These are phyloP conservation scores for Kitagawia praeruptora DNA, from an alignment of 129 eudicot genomes.

Conservation along the genomic window DNA sequence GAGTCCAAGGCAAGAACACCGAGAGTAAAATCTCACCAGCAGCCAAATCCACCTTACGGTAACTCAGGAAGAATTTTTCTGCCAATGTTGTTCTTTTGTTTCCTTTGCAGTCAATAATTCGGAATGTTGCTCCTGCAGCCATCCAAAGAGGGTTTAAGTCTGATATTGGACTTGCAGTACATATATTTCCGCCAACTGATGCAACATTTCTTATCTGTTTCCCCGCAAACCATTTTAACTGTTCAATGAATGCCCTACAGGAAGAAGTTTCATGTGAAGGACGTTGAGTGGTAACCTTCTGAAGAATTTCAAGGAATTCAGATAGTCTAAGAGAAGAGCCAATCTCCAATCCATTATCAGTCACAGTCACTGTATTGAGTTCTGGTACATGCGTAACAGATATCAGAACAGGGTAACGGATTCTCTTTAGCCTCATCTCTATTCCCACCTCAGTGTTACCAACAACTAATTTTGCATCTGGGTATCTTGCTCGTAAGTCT, in stretches of 20 bases:
- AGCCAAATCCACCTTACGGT: constrained; percentile 79
- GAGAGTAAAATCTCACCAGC: constrained; percentile 66
- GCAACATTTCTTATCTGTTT: constrained; percentile 92
- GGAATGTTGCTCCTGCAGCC: constrained; percentile 76
- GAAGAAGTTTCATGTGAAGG: constrained; percentile 57
- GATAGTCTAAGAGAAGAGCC: constrained; percentile 85
- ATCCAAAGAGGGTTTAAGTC: constrained; percentile 98
- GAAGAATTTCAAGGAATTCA: constrained; percentile 41
- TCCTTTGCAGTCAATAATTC: constrained; percentile 52
- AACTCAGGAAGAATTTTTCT: constrained; percentile 70
- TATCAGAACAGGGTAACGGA: constrained; percentile 68
- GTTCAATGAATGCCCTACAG: constrained; percentile 62
- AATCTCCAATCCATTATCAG: constrained; percentile 79
- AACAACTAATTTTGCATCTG: constrained; percentile 74
- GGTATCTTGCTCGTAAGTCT: constrained; percentile 64
- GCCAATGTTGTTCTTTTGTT: constrained; percentile 48
- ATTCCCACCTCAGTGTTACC: constrained; percentile 95
- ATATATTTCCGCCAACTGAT: constrained; percentile 92
- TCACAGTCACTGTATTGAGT: constrained; percentile 44
- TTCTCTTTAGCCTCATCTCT: constrained; percentile 73
- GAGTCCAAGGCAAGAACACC: constrained; percentile 81
- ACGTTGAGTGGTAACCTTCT: constrained; percentile 35
- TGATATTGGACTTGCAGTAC: constrained; percentile 97
- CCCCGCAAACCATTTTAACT: constrained; percentile 97
- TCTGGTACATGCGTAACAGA: constrained; percentile 75